Base-by-base conservation (phyloP, 2,329 filamentous ascomycete genomes). In the Chrysoporthe deuterocubensis region DNA sequence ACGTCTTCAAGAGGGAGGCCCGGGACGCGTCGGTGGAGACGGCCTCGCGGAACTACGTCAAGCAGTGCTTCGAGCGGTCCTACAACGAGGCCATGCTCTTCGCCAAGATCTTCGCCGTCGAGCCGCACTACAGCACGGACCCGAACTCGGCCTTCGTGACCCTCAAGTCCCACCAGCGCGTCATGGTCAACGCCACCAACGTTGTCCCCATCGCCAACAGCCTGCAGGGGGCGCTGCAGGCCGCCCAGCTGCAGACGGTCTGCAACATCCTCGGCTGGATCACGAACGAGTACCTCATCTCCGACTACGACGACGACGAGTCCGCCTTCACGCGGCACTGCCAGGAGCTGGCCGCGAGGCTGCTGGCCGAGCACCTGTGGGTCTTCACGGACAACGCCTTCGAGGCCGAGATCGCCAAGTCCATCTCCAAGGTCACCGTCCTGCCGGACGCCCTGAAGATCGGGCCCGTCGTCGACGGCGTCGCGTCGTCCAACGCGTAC, bases 191-290 rank as follows among this genome's bases (percentile, higher is more conserved):
- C 66, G 83, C 82, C 4, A 83, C 82, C 9, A 87, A 89, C 64
- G 74, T 89, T n/a, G 75, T 79, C 1, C 85, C 85, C 0, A 75
- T 89, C 52, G 84, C 84, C 2, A 79, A 79, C 4, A 81, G 79
- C 34, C 74, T 89, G 9, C 85, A 87, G 71, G 73, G 82, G 0
- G 80, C 80, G 3, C 75, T 89, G 13, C 82, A 86, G 44, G 72
- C 77, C 0, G 80, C 80, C 26, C 81, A 85, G 13, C 74, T 89
- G 56, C 78, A 81, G 60, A 82, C 81, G 0, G 80, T 84, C 1
- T 89, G 87, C 76, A 84, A 83, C 59, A 77, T 89, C 5, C 81
- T 88, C 0, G 85, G 85, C 1, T 87, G 87, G 84, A 76, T 88
- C 40, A 83, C 84, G 6, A 84, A 84, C 72, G 87, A 89, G 74